Conservation (phyloP, 2,329 filamentous ascomycete species). For the Nigrospora sphaerica region DNA sequence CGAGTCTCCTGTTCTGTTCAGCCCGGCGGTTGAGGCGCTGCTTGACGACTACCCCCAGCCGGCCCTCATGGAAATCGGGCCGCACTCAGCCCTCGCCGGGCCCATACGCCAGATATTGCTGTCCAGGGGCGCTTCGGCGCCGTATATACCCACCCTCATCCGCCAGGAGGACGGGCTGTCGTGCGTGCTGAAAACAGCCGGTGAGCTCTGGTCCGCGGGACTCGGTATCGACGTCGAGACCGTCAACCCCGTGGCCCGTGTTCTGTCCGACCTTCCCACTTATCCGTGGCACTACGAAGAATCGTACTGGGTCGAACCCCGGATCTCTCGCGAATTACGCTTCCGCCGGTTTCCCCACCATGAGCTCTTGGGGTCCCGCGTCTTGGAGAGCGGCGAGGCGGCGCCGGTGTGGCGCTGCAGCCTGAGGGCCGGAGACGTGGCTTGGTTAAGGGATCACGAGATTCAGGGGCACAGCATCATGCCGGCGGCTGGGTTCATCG, state of each 20-base stretch:
- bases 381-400: not conserved
- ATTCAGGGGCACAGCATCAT: not conserved
- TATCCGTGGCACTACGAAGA: not conserved
- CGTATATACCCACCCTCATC: not conserved
- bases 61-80: constrained; percentile 5
- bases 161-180: not conserved
- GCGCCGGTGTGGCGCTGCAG: not conserved
- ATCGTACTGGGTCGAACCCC: not conserved
- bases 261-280: not conserved
- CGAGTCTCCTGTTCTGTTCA: constrained; percentile 2
- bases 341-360: not conserved
- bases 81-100: not conserved
- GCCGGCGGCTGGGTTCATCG: not conserved
- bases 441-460: not conserved
- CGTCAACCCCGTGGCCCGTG: not conserved
- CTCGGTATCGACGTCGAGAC: constrained; percentile 4
- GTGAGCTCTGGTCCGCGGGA: not conserved
- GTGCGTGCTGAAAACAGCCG: not conserved
- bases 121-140: not conserved
- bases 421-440: not conserved
- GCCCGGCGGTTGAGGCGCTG: not conserved
- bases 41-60: not conserved
- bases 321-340: not conserved
- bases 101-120: not conserved
- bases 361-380: not conserved